A percentile compares a stretch with the other conserved stretches of the same genome.
Evolutionary conservation across 2,329 filamentous ascomycete genomes (phyloP).

Genomic region (Geoglossum cookeanum): DNA sequence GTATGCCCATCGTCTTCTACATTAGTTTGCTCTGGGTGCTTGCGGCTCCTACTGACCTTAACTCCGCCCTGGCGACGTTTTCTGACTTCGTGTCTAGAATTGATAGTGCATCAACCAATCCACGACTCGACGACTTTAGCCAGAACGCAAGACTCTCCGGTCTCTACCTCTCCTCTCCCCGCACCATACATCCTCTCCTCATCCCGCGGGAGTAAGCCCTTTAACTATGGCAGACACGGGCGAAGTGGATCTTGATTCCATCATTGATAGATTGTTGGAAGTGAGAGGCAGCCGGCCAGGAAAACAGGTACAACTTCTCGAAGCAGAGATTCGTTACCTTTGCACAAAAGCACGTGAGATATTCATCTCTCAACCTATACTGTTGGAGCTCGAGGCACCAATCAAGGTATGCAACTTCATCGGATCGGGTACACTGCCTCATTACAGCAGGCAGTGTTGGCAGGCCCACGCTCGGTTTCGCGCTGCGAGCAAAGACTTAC

Average conservation of each 20-base stretch:
- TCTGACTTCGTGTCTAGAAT: not conserved
- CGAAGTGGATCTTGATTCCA: slow-evolving; percentile 96
- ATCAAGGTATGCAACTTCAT: slow-evolving; percentile 59
- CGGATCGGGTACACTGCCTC: not conserved
- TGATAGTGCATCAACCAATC: not conserved
- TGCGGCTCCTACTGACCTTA: not conserved
- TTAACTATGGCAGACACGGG: slow-evolving; percentile 50
- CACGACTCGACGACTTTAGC: not conserved
- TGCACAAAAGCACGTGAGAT: slow-evolving; percentile 99
- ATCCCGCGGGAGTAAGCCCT: not conserved
- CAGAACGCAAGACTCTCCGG: not conserved
- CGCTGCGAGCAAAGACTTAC: slow-evolving; percentile 1
- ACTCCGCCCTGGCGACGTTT: not conserved
- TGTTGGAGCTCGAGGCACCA: slow-evolving; percentile 91
- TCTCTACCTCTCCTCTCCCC: not conserved
- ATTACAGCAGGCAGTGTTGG: not conserved
- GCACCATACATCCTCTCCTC: not conserved
- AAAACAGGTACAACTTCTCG: slow-evolving; percentile 94
- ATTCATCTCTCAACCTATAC: slow-evolving; percentile 96
- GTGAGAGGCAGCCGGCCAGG: slow-evolving; percentile 93
- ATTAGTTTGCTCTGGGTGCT: not conserved
- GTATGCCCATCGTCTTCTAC: not conserved
- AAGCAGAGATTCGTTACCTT: slow-evolving; percentile 88
- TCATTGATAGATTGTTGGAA: slow-evolving; percentile 96
- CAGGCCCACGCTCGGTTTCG: slow-evolving; percentile 9